A percentile compares a stretch with the other conserved stretches of the same genome.
phyloP scores from a whole-genome alignment of 495 filamentous ascomycete species.

The Hypoxylon fragiforme region DNA sequence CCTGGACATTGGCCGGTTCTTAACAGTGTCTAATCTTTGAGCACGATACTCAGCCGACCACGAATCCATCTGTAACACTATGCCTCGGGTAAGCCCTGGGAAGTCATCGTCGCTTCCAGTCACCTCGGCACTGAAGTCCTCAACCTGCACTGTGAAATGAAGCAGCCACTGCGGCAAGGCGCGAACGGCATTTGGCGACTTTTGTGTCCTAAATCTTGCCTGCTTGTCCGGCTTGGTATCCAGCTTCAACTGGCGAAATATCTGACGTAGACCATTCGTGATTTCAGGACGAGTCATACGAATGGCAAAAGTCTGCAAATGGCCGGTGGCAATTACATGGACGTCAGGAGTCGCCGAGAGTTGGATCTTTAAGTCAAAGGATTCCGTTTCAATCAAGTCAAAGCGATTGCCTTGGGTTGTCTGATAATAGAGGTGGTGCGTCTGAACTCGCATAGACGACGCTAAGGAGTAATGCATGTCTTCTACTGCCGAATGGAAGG shows the following conservation, averaged over 20 bases:
- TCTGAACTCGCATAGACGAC: conserved; percentile 78
- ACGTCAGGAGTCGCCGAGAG: conserved; percentile 85
- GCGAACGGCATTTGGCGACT: conserved; percentile 69
- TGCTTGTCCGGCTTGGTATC: conserved; percentile 65
- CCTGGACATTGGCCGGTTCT: conserved; percentile 52
- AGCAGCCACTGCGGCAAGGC: conserved; percentile 81
- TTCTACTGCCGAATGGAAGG: conserved; percentile 84
- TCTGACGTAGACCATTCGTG: conserved; percentile 86
- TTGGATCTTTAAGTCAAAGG: conserved; percentile 81
- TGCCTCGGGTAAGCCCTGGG: conserved; percentile 74
- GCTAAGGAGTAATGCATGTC: conserved; percentile 84
- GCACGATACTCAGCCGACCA: conserved; percentile 91
- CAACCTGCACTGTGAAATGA: conserved; percentile 81
- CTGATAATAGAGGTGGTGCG: conserved; percentile 95
- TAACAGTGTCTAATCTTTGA: conserved; percentile 65
- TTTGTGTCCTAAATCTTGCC: conserved; percentile 48
- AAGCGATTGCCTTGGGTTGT: conserved; percentile 78
- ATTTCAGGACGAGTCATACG: conserved; percentile 92
- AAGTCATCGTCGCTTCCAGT: conserved; percentile 84
- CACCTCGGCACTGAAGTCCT: conserved; percentile 86
- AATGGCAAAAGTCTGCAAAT: conserved; percentile 81
- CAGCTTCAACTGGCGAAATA: conserved; percentile 74
- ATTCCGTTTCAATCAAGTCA: conserved; percentile 82
- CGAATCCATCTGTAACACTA: conserved; percentile 83
- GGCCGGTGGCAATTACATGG: conserved; percentile 76